Conservation (phyloP, 768 basidiomycete genomes). For the Paxillus rubicundulus region DNA sequence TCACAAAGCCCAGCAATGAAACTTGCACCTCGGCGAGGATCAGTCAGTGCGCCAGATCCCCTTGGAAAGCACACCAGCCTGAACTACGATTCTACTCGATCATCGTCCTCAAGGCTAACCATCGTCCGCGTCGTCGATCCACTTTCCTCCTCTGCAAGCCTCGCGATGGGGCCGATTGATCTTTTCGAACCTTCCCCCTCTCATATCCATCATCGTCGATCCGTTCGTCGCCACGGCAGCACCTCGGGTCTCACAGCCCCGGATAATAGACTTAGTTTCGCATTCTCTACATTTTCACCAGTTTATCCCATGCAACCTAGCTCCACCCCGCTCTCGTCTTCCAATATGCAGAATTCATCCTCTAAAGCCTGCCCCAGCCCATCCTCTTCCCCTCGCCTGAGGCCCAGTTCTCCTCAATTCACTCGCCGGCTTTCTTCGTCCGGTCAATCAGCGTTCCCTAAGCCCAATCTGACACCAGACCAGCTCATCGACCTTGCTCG, state of each 20-base stretch:
- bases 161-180: conserved; percentile 16
- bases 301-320: conserved; percentile 17
- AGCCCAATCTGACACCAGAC: conserved; percentile 63
- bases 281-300: conserved; percentile 59
- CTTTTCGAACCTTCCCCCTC: conserved; percentile 25
- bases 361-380: conserved; percentile 25
- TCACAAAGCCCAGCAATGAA: conserved; percentile 20
- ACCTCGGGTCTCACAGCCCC: conserved; percentile 26
- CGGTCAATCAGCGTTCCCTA: conserved; percentile 34
- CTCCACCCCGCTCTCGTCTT: conserved; percentile 19
- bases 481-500: conserved; percentile 74
- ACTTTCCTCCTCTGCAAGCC: conserved; percentile 21
- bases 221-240: conserved; percentile 32
- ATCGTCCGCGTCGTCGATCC: conserved; percentile 63
- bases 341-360: conserved; percentile 32
- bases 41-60: conserved; percentile 66
- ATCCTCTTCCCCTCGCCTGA: conserved; percentile 42
- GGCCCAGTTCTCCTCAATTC: conserved; percentile 47
- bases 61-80: conserved; percentile 53
- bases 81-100: conserved; percentile 51
- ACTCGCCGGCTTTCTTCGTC: conserved; percentile 31
- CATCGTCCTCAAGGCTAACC: conserved; percentile 63
- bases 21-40: conserved; percentile 63
- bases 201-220: conserved; percentile 28
- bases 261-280: conserved; percentile 54